Evolutionary conservation across 2,329 filamentous ascomycete species (phyloP).

Genomic region (Talaromyces sp.): DNA sequence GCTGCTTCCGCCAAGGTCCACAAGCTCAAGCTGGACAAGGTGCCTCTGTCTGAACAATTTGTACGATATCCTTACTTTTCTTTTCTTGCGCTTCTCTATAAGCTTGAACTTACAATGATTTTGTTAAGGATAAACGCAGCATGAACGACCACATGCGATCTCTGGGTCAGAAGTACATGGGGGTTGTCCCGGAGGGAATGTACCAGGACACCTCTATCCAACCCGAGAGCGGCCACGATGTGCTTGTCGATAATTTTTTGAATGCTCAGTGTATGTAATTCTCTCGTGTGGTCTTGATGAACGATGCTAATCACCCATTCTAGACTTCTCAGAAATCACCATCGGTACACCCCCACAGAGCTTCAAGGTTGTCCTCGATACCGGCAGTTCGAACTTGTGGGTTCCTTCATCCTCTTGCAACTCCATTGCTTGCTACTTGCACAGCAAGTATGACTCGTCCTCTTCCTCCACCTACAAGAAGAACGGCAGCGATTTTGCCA

Average conservation of each 20-base stretch:
- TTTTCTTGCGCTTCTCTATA: not conserved
- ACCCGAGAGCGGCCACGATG: constrained; percentile 66
- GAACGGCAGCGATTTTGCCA: constrained; percentile 90
- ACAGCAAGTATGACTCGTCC: constrained; percentile 92
- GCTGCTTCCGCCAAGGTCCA: constrained; percentile 81
- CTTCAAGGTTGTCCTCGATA: constrained; percentile 99
- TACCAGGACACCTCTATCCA: constrained; percentile 72
- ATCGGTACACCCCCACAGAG: constrained; percentile 87
- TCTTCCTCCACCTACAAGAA: constrained; percentile 86
- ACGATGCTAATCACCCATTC: not conserved
- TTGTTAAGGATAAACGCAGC: constrained; percentile 65
- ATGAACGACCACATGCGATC: constrained; percentile 77
- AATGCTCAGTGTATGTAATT: constrained; percentile 86
- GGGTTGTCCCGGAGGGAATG: constrained; percentile 70
- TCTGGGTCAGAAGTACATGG: constrained; percentile 96
- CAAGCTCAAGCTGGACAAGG: constrained; percentile 97
- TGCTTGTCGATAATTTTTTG: constrained; percentile 94
- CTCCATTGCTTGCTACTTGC: constrained; percentile 97
- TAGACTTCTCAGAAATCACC: constrained; percentile 95
- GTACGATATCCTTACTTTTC: constrained; percentile 53
- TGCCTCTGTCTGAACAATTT: constrained; percentile 86
- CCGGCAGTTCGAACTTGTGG: constrained; percentile 98
- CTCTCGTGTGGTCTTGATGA: not conserved
- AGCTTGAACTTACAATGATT: constrained; percentile 10
- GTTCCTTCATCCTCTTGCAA: constrained; percentile 85